Evolutionary conservation across 306 rosid species (phyloP), one percentile per base, ranked within the genome.

Genomic region (apple (Malus domestica)): DNA sequence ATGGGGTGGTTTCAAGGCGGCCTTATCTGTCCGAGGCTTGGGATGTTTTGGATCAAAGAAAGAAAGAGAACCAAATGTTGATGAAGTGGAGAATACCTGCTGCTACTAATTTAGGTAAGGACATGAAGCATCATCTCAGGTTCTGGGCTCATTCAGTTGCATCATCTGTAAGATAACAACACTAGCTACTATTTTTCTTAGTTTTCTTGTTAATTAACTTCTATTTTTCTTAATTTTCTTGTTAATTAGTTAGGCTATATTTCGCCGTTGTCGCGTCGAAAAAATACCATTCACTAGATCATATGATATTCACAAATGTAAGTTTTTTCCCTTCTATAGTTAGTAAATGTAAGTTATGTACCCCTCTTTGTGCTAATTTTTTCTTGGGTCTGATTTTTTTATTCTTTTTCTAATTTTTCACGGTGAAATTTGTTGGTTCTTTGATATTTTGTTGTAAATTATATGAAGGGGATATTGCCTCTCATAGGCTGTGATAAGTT

Each of bases 1-100:
- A 70, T 15, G 74, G 25, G 38, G 80, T 67, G 54, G 51, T 83
- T 74, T 85, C 76, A 45, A 82, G 89, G 87, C 93, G 89, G 87
- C 96, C 97, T 70, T 91, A 89, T 84, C 76, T 93, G 10, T 91
- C 97, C 44, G 98, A 93, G 77, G 93, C 97, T 72, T 91, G 98
- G 98, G 85, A 75, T 30, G 84, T 68, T 79, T 60, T 83, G 57
- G 88, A 89, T 10, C 81, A 76, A 80, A 86, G 76, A 57, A 65
- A 62, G 44, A 67, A 62, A 16, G 76, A 57, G 69, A 67, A 71
- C 70, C 88, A 35, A 18, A 18, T 87, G 70, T 58, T 74, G 72
- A 58, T 74, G 81, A 82, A 87, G 73, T 83, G 90, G 96, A 93
- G 84, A 81, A 67, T 90, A 4, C 85, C 91, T 27, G 74, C 27